A percentile compares a stretch with the other conserved stretches of the same genome.
phyloP scores from a whole-genome alignment of 257 asterid genomes.

The Salvia miltiorrhiza region DNA sequence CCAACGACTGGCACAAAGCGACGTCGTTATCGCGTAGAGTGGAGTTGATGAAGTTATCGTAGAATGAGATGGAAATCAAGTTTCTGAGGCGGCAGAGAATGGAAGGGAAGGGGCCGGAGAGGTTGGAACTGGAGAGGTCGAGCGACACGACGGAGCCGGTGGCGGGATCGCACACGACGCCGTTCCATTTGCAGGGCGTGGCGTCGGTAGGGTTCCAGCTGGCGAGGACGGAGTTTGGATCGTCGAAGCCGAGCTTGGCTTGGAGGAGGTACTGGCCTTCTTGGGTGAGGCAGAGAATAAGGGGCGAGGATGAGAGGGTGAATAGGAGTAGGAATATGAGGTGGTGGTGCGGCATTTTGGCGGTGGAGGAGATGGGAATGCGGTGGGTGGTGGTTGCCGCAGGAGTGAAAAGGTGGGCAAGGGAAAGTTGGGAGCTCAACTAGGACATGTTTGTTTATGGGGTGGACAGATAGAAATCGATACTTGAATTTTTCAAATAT shows the following conservation, averaged over 20 bases:
- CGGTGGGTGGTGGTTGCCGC: conserved; percentile 9
- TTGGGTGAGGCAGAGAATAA: conserved; percentile 47
- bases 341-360: conserved; percentile 26
- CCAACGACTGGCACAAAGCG: conserved; percentile 50
- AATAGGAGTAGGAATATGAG: conserved; percentile 22
- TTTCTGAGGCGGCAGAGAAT: conserved; percentile 61
- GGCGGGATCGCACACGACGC: conserved; percentile 59
- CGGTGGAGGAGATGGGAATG: conserved; percentile 17
- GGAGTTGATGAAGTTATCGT: conserved; percentile 70
- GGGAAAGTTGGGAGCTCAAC: conserved; percentile 11
- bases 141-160: conserved; percentile 50
- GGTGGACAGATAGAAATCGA: conserved; percentile 12
- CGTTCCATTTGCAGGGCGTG: conserved; percentile 80
- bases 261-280: conserved; percentile 62
- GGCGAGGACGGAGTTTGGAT: conserved; percentile 65
- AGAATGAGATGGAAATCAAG: conserved; percentile 56
- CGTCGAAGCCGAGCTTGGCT: conserved; percentile 66
- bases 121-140: conserved; percentile 73
- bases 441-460: conserved; percentile 34
- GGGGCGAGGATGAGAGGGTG: conserved; percentile 25
- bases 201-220: conserved; percentile 59
- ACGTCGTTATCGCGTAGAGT: conserved; percentile 45
- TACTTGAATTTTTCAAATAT: conserved; percentile 30
- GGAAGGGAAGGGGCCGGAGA: conserved; percentile 83
- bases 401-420: neutral